Base-by-base conservation (phyloP, 371 early-diverging fungal species). In the Mucor piriformis region DNA sequence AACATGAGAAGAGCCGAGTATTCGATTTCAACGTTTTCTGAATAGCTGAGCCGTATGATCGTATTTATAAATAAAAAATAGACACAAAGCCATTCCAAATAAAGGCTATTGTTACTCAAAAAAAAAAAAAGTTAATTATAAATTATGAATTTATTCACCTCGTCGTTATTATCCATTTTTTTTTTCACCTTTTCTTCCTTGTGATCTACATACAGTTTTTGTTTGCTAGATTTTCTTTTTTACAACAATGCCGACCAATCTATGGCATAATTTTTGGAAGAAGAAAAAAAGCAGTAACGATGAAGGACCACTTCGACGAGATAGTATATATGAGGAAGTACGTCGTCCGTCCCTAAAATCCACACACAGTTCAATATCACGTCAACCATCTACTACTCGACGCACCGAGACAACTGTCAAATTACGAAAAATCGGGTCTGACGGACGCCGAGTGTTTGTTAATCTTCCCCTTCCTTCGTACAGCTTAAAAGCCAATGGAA, bases 361-460 rank as follows among this genome's bases (percentile, higher is more conserved):
- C n/a, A 4, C 44, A 18, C 25, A 35, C 50, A 38, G 50, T 5
- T 29, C 13, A n/a, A 20, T 21, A 3, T 10, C 24, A 3, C 42
- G 38, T 6, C 42, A 43, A 1, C 32, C 29, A n/a, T n/a, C n/a
- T n/a, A n/a, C n/a, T n/a, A n/a, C n/a, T n/a, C n/a, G n/a, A 6
- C 40, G 63, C 12, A 59, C 46, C 5, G 42, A 59, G 29, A 62
- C 72, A 42, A 63, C 44, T 18, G 73, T 76, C 46, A 69, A 69
- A 44, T 53, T 80, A 40, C 62, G 77, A 38, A 67, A 56, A 15
- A 69, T 77, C 8, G 53, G 47, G 0, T 55, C 37, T 23, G 73
- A 69, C 18, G 74, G 67, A 8, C 88, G 92, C 13, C 79, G 85
- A 20, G 83, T 91, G 6, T 89, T 85, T 73, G 67, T 89, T 57